Evolutionary conservation across 2,329 filamentous ascomycete species (phyloP).

Genomic region (Penicillium palitans): DNA sequence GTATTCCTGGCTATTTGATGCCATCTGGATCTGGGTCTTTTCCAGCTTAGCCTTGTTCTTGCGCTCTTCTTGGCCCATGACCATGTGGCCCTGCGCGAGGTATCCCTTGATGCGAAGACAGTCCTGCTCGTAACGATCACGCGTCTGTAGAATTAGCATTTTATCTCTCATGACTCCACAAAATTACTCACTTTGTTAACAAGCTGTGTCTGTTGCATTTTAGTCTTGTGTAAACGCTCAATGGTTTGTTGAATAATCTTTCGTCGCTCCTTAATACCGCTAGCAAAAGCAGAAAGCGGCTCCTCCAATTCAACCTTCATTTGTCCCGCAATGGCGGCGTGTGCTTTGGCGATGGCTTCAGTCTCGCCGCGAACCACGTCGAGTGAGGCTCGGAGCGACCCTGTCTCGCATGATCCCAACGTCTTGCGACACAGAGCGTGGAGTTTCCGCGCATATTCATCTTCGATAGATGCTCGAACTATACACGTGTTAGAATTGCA

Average conservation of each 20-base stretch:
- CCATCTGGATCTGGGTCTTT: constrained; percentile 95
- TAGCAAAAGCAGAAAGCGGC: constrained; percentile 84
- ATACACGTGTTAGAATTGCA: not conserved
- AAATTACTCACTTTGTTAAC: constrained; percentile 76
- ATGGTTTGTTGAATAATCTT: constrained; percentile 96
- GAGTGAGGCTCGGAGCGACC: constrained; percentile 78
- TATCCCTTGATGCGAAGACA: constrained; percentile 98
- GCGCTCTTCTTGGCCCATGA: constrained; percentile 98
- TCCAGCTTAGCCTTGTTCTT: constrained; percentile 99
- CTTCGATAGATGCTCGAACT: constrained; percentile 88
- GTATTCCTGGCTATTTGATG: constrained; percentile 87
- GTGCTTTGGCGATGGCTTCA: constrained; percentile 90
- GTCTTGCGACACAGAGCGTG: constrained; percentile 82
- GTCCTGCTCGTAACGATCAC: constrained; percentile 95
- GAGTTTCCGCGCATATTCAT: constrained; percentile 91
- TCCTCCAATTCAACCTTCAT: constrained; percentile 98
- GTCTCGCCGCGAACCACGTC: constrained; percentile 87
- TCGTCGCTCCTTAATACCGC: constrained; percentile 91
- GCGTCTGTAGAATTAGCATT: constrained; percentile 56
- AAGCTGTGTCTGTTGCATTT: constrained; percentile 82
- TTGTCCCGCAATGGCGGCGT: constrained; percentile 83
- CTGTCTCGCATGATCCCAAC: constrained; percentile 82
- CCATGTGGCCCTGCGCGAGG: constrained; percentile 97
- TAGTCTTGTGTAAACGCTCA: constrained; percentile 89
- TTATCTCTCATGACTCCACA: rapidly evolving